Evolutionary conservation across 148 eudicot genomes (phyloP).

Genomic region (Rhododendron simsii): DNA sequence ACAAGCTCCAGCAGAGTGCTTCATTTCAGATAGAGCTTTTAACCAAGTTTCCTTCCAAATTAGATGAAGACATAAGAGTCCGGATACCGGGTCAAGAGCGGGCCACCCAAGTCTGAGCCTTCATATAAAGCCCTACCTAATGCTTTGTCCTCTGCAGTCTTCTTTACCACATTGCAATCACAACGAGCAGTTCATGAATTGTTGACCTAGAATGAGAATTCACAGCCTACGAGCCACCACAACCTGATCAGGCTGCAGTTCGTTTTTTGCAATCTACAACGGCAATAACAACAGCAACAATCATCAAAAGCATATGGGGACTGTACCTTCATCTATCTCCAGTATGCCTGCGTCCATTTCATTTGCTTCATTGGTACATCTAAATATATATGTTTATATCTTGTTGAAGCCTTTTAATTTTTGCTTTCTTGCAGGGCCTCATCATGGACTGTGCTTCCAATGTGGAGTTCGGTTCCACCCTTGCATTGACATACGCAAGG

Average conservation of each 20-base stretch:
- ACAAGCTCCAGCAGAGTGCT: too few species aligned
- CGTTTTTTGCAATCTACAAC: not conserved
- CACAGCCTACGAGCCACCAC: not conserved
- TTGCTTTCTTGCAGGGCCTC: conserved; percentile 9
- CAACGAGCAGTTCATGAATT: too few species aligned
- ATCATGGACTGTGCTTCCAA: conserved; percentile 13
- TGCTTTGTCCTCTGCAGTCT: not conserved
- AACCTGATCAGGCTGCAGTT: not conserved
- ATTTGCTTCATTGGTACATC: not conserved
- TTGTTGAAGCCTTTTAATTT: not conserved
- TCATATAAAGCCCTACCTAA: not conserved
- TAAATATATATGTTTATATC: not conserved
- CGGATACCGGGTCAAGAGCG: too few species aligned
- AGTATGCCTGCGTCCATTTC: not conserved
- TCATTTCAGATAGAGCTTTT: too few species aligned
- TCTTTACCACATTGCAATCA: not conserved
- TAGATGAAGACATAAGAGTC: too few species aligned
- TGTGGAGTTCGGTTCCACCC: conserved; percentile 51
- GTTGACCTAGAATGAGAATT: conserved; percentile 5
- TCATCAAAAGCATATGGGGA: not conserved
- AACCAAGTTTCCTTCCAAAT: too few species aligned
- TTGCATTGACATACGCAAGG: conserved; percentile 64
- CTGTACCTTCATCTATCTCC: not conserved
- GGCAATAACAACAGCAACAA: not conserved
- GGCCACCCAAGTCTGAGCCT: too few species aligned